Evolutionary conservation across 225 moss, liverwort and hornwort species (phyloP).

Genomic region (Asterella californica): DNA sequence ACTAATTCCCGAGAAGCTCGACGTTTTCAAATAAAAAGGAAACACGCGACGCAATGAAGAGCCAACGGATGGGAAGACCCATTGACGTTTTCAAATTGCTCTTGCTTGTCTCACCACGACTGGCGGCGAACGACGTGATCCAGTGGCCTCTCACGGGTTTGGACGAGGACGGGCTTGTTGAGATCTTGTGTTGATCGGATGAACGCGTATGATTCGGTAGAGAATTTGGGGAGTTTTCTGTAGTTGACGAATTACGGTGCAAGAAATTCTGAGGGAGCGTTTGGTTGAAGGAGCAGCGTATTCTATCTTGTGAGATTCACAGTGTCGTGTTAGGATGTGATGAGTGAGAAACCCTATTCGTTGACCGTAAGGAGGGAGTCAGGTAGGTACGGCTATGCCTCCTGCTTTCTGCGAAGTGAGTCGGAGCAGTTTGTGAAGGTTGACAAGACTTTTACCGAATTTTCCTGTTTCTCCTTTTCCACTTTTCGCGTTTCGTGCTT

Average conservation of each 20-base stretch:
- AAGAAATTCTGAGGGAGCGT: not conserved
- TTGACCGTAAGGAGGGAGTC: not conserved
- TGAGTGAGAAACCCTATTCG: not conserved
- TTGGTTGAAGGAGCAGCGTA: too few relatives aligned
- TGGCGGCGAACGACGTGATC: too few relatives aligned
- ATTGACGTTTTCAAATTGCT: not conserved
- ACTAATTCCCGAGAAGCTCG: not conserved
- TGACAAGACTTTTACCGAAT: not conserved
- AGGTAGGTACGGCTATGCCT: not conserved
- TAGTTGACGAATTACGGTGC: not conserved
- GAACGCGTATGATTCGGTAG: too few relatives aligned
- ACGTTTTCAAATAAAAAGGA: not conserved
- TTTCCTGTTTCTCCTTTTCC: not conserved
- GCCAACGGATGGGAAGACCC: not conserved
- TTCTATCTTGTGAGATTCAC: too few relatives aligned
- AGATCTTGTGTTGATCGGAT: too few relatives aligned
- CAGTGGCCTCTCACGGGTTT: not conserved
- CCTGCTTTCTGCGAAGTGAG: conserved; percentile 8
- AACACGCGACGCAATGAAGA: too few relatives aligned
- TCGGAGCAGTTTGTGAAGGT: not conserved
- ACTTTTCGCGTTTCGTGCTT: not conserved
- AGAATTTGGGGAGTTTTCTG: too few relatives aligned
- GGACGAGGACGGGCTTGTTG: not conserved
- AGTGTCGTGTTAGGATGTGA: too few relatives aligned
- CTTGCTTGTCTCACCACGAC: not conserved